Percentiles rank a stretch among this genome's conserved stretches.
Evolutionary conservation across 2,329 filamentous ascomycete species (phyloP).

Genomic region (Aschersonia sp.): DNA sequence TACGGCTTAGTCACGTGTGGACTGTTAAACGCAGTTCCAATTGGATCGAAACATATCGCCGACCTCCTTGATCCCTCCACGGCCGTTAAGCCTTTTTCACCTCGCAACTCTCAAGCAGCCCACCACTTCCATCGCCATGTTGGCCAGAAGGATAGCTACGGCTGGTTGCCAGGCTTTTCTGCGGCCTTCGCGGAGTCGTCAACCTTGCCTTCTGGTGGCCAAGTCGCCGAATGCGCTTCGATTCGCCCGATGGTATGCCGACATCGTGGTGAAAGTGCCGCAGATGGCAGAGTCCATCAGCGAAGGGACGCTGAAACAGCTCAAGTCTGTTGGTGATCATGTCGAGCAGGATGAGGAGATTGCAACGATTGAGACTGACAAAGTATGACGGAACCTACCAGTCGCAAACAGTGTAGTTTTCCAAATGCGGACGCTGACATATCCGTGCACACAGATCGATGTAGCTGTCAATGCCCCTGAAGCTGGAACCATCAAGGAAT

Average conservation of each 20-base stretch:
- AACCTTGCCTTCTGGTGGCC: conserved; percentile 11
- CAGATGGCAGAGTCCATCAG: conserved; percentile 98
- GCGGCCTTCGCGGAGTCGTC: conserved; percentile 16
- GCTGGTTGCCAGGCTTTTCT: conserved; percentile 29
- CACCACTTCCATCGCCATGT: conserved; percentile 13
- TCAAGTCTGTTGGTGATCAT: conserved; percentile 84
- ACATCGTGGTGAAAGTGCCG: conserved; percentile 81
- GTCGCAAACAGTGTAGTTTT: neutral
- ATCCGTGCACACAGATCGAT: conserved; percentile 53
- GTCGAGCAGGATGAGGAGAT: conserved; percentile 96
- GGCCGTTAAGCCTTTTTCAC: too few species aligned
- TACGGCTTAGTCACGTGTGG: too few species aligned
- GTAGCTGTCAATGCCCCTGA: conserved; percentile 90
- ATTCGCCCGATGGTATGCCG: conserved; percentile 51
- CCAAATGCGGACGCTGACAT: neutral
- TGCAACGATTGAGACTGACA: conserved; percentile 97
- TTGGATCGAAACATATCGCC: too few species aligned
- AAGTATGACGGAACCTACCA: conserved; percentile 38
- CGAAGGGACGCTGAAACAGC: conserved; percentile 92
- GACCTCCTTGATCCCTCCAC: too few species aligned
- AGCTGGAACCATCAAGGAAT: conserved; percentile 80
- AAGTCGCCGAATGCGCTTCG: conserved; percentile 39
- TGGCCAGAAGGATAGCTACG: conserved; percentile 27
- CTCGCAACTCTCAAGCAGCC: too few species aligned
- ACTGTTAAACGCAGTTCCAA: too few species aligned